Conservation (phyloP, 2,329 filamentous ascomycete genomes). For the Hymenoscyphus albidus region DNA sequence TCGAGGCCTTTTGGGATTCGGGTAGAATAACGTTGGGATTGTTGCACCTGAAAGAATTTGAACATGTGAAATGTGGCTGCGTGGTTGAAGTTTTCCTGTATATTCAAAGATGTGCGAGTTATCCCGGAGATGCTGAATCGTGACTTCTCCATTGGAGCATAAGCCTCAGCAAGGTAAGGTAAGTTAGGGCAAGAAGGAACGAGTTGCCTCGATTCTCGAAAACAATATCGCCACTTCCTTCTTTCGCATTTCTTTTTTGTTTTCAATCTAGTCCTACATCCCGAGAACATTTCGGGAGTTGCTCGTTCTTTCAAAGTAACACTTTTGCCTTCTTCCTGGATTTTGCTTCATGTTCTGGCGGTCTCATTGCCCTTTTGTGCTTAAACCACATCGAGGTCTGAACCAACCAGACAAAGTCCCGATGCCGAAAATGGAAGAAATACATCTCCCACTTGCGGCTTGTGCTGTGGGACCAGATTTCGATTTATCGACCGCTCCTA, state of each 20-base stretch:
- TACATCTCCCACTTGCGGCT: background rate
- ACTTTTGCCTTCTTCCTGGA: background rate
- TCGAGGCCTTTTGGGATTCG: background rate
- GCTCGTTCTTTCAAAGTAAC: background rate
- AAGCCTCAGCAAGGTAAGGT: background rate
- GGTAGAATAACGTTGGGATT: background rate
- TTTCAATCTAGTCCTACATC: background rate
- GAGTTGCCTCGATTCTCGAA: background rate
- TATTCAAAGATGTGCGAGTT: background rate
- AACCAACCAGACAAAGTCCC: background rate
- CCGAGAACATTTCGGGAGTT: no score
- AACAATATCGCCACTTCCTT: background rate
- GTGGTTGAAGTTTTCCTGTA: background rate
- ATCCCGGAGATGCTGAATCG: background rate
- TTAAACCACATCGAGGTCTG: background rate
- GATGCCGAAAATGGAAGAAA: background rate
- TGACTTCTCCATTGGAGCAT: background rate
- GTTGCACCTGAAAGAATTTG: background rate
- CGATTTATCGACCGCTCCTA: slow-evolving; percentile 40
- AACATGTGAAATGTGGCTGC: background rate
- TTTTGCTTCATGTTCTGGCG: background rate
- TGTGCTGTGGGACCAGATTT: background rate
- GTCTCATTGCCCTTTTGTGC: background rate
- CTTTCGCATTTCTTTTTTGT: background rate
- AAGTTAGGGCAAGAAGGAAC: no score